phyloP scores from a whole-genome alignment of 495 filamentous ascomycete genomes.

The Lophiotrema nucula region DNA sequence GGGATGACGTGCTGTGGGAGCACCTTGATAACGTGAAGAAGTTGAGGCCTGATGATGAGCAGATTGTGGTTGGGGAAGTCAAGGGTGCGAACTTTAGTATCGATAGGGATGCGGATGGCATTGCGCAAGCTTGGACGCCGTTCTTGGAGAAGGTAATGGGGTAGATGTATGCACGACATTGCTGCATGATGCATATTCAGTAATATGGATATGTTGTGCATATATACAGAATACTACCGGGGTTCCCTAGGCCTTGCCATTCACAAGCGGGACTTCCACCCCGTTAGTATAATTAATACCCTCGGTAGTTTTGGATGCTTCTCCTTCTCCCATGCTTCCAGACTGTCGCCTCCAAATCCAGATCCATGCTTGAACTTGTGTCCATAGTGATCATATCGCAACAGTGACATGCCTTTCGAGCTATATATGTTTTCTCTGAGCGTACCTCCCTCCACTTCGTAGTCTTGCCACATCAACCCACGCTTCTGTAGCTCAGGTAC shows the following conservation, averaged over 20 bases:
- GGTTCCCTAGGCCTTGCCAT: background rate
- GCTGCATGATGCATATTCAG: no score
- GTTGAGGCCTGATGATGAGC: background rate
- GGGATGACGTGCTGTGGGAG: constrained; percentile 12
- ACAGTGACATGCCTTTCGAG: background rate
- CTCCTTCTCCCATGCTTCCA: background rate
- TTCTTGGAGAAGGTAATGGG: background rate
- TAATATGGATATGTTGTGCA: no score
- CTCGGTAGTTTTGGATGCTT: background rate
- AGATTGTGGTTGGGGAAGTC: background rate
- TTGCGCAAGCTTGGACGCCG: background rate
- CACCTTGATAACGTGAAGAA: constrained; percentile 4
- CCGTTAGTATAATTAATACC: background rate
- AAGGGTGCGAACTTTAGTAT: constrained; percentile 3
- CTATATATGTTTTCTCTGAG: background rate
- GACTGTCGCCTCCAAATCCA: background rate
- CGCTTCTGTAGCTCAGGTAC: constrained; percentile 22
- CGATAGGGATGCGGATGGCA: constrained; percentile 7
- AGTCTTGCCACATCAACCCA: background rate
- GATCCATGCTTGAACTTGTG: background rate
- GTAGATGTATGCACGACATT: no score
- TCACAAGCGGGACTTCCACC: background rate
- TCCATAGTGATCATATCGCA: background rate
- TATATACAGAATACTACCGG: no score
- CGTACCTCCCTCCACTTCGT: background rate